Conservation (phyloP, 768 basidiomycete genomes). For the Tricholoma terreum region DNA sequence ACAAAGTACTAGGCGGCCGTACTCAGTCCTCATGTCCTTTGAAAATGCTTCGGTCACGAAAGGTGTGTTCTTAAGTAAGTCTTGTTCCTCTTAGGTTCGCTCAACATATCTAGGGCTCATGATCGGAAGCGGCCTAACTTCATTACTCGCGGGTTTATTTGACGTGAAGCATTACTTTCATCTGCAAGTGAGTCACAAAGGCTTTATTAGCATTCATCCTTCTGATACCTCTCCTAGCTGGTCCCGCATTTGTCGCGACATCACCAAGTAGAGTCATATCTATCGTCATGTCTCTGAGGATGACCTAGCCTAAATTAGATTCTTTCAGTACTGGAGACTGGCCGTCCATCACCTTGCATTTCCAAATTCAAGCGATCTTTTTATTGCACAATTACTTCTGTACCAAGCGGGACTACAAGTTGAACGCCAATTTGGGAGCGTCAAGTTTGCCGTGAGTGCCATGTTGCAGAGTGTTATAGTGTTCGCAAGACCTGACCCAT, state of each 20-base stretch:
- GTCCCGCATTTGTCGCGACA: constrained; percentile 88
- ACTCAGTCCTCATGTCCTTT: constrained; percentile 60
- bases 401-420: constrained; percentile 69
- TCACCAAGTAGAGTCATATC: constrained; percentile 62
- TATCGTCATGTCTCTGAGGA: constrained; percentile 8
- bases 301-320: constrained; percentile 32
- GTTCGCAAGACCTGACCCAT: constrained; percentile 8
- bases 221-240: constrained; percentile 42
- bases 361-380: constrained; percentile 81
- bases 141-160: constrained; percentile 74
- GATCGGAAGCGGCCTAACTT: constrained; percentile 64
- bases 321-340: constrained; percentile 80
- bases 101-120: constrained; percentile 59
- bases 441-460: constrained; percentile 77
- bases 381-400: constrained; percentile 70
- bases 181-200: constrained; percentile 56
- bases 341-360: constrained; percentile 71
- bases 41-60: constrained; percentile 83
- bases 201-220: constrained; percentile 9
- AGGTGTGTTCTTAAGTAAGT: constrained; percentile 40
- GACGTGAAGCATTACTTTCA: constrained; percentile 89
- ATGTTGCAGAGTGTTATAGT: neutral
- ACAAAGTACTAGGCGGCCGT: too few species aligned
- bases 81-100: neutral
- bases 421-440: constrained; percentile 82